Conservation (phyloP, 75 land plant species). For the Selaginella tamariscina region DNA sequence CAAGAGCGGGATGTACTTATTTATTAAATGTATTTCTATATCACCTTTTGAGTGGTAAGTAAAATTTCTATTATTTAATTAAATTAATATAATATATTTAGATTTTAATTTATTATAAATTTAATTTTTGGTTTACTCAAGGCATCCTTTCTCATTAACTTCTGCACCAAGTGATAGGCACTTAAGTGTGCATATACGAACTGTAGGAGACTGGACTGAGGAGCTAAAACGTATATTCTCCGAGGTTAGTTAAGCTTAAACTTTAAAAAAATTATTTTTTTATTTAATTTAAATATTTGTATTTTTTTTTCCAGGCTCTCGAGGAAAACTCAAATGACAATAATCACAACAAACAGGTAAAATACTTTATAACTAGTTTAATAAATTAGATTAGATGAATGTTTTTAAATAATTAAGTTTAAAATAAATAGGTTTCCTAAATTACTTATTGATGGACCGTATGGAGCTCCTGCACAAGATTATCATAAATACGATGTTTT, state of each 20-base stretch:
- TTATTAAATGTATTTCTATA: slow-evolving; percentile 37
- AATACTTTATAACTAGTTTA: not conserved
- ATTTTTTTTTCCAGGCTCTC: not conserved
- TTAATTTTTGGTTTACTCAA: not conserved
- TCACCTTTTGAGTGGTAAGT: slow-evolving; percentile 28
- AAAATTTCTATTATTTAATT: not conserved
- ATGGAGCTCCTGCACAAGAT: slow-evolving; percentile 12
- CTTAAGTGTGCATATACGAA: slow-evolving; percentile 47
- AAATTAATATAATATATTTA: not conserved
- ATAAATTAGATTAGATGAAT: not conserved
- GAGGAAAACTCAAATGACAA: not conserved
- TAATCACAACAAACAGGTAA: not conserved
- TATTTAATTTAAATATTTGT: not conserved
- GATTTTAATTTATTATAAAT: not conserved
- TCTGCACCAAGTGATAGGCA: slow-evolving; percentile 43
- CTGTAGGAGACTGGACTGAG: slow-evolving; percentile 48
- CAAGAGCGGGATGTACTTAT: slow-evolving; percentile 42
- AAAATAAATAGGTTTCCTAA: not conserved
- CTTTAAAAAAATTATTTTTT: not conserved
- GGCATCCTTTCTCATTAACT: slow-evolving; percentile 29
- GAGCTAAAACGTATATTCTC: slow-evolving; percentile 17
- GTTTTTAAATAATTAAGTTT: not conserved
- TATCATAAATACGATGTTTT: slow-evolving; percentile 12
- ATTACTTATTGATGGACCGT: slow-evolving; percentile 3
- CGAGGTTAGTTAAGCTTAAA: not conserved